phyloP scores from a whole-genome alignment of 768 basidiomycete species.

The Trametes cingulata region DNA sequence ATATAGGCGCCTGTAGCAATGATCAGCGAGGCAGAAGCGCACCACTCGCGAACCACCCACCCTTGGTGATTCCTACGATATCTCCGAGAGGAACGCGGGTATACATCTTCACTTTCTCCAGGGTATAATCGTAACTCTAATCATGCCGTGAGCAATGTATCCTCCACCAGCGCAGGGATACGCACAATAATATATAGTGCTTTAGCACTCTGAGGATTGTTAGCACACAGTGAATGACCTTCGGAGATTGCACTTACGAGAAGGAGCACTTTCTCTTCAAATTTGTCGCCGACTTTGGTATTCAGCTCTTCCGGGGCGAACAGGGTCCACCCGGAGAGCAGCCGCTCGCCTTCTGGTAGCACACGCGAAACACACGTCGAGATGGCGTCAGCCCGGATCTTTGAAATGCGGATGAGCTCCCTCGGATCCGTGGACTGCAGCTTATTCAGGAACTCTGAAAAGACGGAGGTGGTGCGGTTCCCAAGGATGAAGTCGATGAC shows the following conservation, averaged over 20 bases:
- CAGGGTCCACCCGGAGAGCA: conserved; percentile 89
- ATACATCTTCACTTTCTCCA: conserved; percentile 89
- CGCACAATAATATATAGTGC: conserved; percentile 82
- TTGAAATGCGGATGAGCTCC: conserved; percentile 84
- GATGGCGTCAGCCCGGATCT: conserved; percentile 89
- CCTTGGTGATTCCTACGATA: conserved; percentile 76
- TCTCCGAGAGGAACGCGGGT: conserved; percentile 87
- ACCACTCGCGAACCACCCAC: conserved; percentile 37
- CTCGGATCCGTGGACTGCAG: conserved; percentile 91
- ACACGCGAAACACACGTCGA: conserved; percentile 74
- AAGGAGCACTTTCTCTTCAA: conserved; percentile 92
- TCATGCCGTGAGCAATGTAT: neutral
- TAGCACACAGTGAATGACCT: conserved; percentile 13
- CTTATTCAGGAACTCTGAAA: conserved; percentile 90
- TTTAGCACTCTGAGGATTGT: conserved; percentile 32
- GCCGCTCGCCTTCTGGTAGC: conserved; percentile 47
- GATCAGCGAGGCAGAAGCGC: no score
- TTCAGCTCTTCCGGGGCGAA: conserved; percentile 82
- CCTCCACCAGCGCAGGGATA: neutral
- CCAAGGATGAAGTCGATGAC: conserved; percentile 93
- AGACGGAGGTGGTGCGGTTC: conserved; percentile 81
- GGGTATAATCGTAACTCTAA: conserved; percentile 90
- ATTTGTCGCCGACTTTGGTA: conserved; percentile 69
- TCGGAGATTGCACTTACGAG: conserved; percentile 57
- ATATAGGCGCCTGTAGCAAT: conserved; percentile 84